Base-by-base conservation (phyloP, 257 asterid genomes). In the Solanum ahanhuiri region DNA sequence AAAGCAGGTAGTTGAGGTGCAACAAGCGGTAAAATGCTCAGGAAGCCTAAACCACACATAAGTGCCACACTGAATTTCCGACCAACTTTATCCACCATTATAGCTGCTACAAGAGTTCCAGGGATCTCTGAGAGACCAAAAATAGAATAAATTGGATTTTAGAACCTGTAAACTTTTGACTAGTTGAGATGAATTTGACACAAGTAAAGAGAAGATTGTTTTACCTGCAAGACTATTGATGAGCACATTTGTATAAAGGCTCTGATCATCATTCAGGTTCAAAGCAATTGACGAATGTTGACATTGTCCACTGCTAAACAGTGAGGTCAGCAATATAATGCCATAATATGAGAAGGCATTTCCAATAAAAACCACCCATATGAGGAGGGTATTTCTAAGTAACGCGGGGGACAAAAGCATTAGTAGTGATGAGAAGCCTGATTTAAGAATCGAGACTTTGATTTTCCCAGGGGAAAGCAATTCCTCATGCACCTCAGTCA, bases 191-290 rank as follows among this genome's bases (percentile, higher is more conserved):
- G 70, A 30, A 25, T n/a, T 20, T 57, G 23, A 83, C 37, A 73
- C 6, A 71, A 35, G 76, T 81, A 79, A 14, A 35, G 23, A 51
- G 33, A 23, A 73, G 12, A 83, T 39, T 66, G 85, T 67, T 63
- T 20, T 89, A 95, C 98, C 98, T 90, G 98, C 98, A 85, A 95
- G 89, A 90, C 91, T 94, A 81, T 94, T 95, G 34, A 94, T 82
- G 81, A 93, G 91, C 58, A 94, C 95, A 85, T 92, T 94, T 11
- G 87, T 82, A 69, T 95, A 95, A 86, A 94, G 93, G 87, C 90
- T 92, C 70, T 88, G 37, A 37, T 87, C 87, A 66, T 81, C 86
- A 35, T 41, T 67, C 6, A 84, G 64, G 72, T 71, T 89, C 89
- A 86, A 77, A 30, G 73, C 85, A 79, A 34, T 79, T 39, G 87